Evolutionary conservation across 2,329 filamentous ascomycete species (phyloP).

Genomic region (Malbranchea zuffiana): DNA sequence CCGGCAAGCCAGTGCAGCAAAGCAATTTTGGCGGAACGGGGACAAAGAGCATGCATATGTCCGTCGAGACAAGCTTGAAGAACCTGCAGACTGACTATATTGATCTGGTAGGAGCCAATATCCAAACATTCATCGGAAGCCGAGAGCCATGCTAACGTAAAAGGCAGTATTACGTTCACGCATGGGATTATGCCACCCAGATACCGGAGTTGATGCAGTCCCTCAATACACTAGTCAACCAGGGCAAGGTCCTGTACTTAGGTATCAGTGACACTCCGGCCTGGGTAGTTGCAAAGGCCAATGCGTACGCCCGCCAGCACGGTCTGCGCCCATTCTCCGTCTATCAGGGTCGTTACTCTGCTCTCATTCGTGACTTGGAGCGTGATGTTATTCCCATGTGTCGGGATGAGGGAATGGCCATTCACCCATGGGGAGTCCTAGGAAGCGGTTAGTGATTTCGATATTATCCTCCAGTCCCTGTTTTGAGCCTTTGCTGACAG

Average conservation of each 20-base stretch:
- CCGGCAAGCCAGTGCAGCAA: conserved; percentile 28
- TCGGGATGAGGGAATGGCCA: conserved; percentile 50
- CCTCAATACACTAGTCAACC: conserved; percentile 30
- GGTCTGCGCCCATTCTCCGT: conserved; percentile 33
- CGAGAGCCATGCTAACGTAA: too few relatives aligned
- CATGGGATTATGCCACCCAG: conserved; percentile 55
- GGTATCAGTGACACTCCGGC: conserved; percentile 34
- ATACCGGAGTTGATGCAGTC: conserved; percentile 57
- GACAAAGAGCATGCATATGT: conserved; percentile 22
- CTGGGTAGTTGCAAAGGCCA: conserved; percentile 32
- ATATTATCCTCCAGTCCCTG: too few relatives aligned
- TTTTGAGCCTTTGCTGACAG: too few relatives aligned
- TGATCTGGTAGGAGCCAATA: conserved; percentile 24
- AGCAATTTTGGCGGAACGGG: conserved; percentile 35
- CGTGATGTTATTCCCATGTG: conserved; percentile 60
- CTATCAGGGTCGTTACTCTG: conserved; percentile 48
- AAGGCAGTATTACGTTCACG: conserved; percentile 22
- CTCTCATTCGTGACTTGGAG: conserved; percentile 54
- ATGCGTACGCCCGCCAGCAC: conserved; percentile 30
- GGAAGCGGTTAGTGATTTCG: too few relatives aligned
- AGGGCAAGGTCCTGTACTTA: conserved; percentile 34
- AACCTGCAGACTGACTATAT: conserved; percentile 30
- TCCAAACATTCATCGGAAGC: background rate
- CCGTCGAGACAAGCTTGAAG: conserved; percentile 21
- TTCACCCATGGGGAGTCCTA: conserved; percentile 45